Evolutionary conservation across 1,139 yeast species (phyloP).

Genomic region (Magnusiomyces sp.): DNA sequence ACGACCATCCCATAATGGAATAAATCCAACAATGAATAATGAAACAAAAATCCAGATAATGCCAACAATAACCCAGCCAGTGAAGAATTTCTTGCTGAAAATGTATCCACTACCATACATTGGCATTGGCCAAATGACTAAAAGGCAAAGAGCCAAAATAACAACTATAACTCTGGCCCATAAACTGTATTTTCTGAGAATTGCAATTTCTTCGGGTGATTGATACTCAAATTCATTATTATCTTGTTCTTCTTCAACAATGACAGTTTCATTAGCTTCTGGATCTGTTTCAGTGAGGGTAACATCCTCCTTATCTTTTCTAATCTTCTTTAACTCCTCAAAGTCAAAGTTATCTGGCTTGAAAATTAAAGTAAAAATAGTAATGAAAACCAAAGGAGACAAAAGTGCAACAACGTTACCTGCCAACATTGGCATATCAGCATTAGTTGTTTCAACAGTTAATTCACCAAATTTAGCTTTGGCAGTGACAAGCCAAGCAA

Average conservation of each 20-base stretch:
- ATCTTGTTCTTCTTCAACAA: conserved; percentile 8
- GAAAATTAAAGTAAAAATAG: conserved; percentile 48
- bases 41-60: conserved; percentile 36
- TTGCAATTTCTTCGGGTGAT: conserved; percentile 14
- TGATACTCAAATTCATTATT: conserved; percentile 8
- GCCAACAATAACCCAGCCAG: conserved; percentile 37
- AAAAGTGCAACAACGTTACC: conserved; percentile 79
- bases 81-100: conserved; percentile 36
- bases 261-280: conserved; percentile 12
- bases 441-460: conserved; percentile 58
- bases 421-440: conserved; percentile 73
- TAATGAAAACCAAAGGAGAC: conserved; percentile 62
- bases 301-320: conserved; percentile 20
- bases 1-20: conserved; percentile 63
- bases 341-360: conserved; percentile 73
- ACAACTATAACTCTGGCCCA: conserved; percentile 29
- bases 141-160: conserved; percentile 28
- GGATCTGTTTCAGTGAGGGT: conserved; percentile 6
- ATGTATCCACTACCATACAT: conserved; percentile 38
- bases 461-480: conserved; percentile 34
- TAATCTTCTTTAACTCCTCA: conserved; percentile 46
- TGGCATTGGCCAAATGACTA: conserved; percentile 42
- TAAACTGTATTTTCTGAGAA: conserved; percentile 15
- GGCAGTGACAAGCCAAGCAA: conserved; percentile 43
- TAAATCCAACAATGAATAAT: conserved; percentile 44